phyloP scores from a whole-genome alignment of 2,329 filamentous ascomycete genomes.

The Pestalotiopsis sp. region DNA sequence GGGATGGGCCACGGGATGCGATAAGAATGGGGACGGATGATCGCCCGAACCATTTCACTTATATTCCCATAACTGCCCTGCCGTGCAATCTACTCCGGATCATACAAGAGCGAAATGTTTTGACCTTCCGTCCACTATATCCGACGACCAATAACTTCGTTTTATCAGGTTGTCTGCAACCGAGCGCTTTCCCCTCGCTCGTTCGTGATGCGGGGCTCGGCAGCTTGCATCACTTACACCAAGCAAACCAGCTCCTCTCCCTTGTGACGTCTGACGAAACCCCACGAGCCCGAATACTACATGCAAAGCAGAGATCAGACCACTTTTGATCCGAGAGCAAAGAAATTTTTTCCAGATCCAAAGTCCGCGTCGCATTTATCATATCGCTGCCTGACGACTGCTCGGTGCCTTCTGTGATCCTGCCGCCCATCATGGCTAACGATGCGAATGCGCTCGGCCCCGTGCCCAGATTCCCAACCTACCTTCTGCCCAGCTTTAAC shows the following conservation, averaged over 20 bases:
- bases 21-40: conserved; percentile 9
- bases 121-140: neutral
- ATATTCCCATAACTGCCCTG: neutral
- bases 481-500: conserved; percentile 53
- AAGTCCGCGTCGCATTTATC: neutral
- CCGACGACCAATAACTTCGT: neutral
- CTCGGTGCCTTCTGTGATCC: neutral
- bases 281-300: neutral
- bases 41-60: neutral
- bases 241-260: neutral
- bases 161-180: neutral
- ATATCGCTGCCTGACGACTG: neutral
- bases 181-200: neutral
- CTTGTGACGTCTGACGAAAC: neutral
- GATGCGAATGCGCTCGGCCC: conserved; percentile 9
- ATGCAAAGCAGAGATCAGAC: neutral
- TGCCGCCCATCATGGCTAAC: neutral
- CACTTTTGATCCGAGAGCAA: neutral
- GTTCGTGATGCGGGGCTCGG: conserved; percentile 8
- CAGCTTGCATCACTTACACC: neutral
- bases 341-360: neutral
- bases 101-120: neutral
- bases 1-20: neutral
- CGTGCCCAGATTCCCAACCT: conserved; percentile 49
- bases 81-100: neutral